Base-by-base conservation (phyloP, 1,139 yeast genomes). In the Kodamaea fungicola region DNA sequence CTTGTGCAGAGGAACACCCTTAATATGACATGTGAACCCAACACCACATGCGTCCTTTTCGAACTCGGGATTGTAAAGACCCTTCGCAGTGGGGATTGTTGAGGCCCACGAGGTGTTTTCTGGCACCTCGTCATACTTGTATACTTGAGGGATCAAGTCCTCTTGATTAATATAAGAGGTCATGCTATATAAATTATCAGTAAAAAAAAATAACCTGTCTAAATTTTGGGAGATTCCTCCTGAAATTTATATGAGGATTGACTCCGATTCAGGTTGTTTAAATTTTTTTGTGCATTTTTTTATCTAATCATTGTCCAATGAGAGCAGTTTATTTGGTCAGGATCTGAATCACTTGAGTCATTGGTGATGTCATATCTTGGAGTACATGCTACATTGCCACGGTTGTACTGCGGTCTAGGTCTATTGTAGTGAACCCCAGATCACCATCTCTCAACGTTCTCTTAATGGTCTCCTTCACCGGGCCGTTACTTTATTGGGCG, bases 1-100 rank as follows among this genome's bases (percentile, higher is more conserved):
- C 61, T 90, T 89, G 70, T 92, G 98, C 36, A 95, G 84, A 12
- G 81, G 78, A 30, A 71, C 59, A 42, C 97, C 97, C 62, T 89
- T 87, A 67, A 90, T 84, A 67, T 90, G 89, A 63, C 97, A 88
- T 34, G 96, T 87, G 65, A 92, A 92, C 44, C 97, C 97, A 40
- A 92, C 98, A 69, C 98, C 98, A 74, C 98, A 92, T 34, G 97
- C 96, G 57, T 92, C 98, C 57, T 89, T 88, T 62, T 92, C 98
- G 50, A 74, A 78, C 44, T 86, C 95, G 4, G 97, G 98, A 61
- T 92, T 88, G 63, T 92, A 92, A 39, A 92, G 78, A 32, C 96
- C 98, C 62, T 89, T 83, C 50, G 83, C 81, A 32, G 79, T 75
- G 32, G 98, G 98, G 45, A 92, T 73, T 7, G 92, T 75, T 32